phyloP scores from a whole-genome alignment of 169 alveolate species.

The Babesia caballi region DNA sequence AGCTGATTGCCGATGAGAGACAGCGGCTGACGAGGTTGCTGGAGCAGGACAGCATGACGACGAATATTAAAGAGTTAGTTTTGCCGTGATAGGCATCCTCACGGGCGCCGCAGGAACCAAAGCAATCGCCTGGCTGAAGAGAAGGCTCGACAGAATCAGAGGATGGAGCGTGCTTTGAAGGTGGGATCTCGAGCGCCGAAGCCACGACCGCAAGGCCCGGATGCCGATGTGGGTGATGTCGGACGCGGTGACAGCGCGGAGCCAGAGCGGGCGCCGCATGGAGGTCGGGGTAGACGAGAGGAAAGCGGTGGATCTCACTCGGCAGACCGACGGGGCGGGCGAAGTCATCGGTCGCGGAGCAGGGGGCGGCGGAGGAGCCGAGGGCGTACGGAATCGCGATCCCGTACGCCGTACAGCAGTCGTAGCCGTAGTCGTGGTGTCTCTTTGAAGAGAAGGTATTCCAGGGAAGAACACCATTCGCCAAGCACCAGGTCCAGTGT shows the following conservation, averaged over 20 bases:
- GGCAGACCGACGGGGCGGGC: background rate
- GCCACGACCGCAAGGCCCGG: too few relatives aligned
- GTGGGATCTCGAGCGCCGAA: background rate
- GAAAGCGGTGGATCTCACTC: background rate
- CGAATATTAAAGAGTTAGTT: background rate
- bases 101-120: background rate
- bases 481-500: too few relatives aligned
- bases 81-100: background rate
- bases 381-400: slow-evolving; percentile 1
- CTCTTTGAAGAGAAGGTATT: too few relatives aligned
- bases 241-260: background rate
- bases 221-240: background rate
- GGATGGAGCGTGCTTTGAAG: slow-evolving; percentile 12
- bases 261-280: background rate
- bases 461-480: too few relatives aligned
- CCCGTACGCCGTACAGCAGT: background rate
- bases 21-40: slow-evolving; percentile 21
- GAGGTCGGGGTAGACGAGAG: too few relatives aligned
- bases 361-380: background rate
- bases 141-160: slow-evolving; percentile 11
- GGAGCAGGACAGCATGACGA: slow-evolving; percentile 5
- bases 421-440: too few relatives aligned
- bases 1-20: slow-evolving; percentile 24
- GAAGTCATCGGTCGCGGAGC: background rate
- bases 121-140: slow-evolving; percentile 23